phyloP scores from a whole-genome alignment of 805 yeast genomes.

The Candida coleopterorum region DNA sequence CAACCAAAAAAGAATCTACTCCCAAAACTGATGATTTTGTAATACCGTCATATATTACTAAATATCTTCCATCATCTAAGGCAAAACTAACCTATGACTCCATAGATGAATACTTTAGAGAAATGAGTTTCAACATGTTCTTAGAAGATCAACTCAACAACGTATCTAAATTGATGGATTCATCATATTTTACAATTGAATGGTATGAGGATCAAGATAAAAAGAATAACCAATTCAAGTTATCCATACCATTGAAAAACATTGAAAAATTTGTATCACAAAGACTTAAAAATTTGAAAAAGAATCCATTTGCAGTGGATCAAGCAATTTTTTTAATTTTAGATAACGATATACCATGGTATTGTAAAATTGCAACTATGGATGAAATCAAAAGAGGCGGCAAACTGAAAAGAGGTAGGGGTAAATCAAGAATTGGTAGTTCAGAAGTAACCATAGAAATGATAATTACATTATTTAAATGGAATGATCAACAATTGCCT shows the following conservation, averaged over 20 bases:
- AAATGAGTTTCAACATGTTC: constrained; percentile 57
- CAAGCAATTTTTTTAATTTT: constrained; percentile 56
- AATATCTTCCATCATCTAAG: constrained; percentile 25
- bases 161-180: constrained; percentile 24
- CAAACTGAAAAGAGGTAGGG: constrained; percentile 17
- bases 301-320: constrained; percentile 53
- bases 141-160: constrained; percentile 50
- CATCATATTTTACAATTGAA: constrained; percentile 44
- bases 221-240: constrained; percentile 35
- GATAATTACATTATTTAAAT: constrained; percentile 48
- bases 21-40: constrained; percentile 3
- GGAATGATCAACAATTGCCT: constrained; percentile 60
- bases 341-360: constrained; percentile 53
- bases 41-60: constrained; percentile 25
- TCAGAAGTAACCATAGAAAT: constrained; percentile 28
- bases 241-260: constrained; percentile 40
- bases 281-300: constrained; percentile 46
- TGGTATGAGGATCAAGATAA: constrained; percentile 48
- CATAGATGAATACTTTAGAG: constrained; percentile 49
- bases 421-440: constrained; percentile 15
- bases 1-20: constrained; percentile 1
- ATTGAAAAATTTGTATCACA: constrained; percentile 48
- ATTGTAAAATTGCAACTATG: constrained; percentile 46
- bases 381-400: constrained; percentile 20
- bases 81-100: constrained; percentile 47